phyloP scores from a whole-genome alignment of 495 filamentous ascomycete genomes.

The Penicillium robsamsonii region DNA sequence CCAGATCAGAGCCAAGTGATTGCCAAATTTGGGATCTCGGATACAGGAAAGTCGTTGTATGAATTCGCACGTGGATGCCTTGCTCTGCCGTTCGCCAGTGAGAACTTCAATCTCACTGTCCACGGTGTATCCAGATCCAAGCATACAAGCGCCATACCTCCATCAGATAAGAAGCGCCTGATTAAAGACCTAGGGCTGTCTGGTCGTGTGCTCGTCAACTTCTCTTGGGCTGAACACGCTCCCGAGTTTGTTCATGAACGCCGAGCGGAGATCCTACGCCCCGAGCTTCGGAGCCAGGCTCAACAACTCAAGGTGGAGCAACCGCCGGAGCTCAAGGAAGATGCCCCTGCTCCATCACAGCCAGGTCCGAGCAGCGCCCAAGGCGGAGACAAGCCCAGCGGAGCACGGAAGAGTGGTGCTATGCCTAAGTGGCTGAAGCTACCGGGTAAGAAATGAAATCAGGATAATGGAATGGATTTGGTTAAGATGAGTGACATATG shows the following conservation, averaged over 20 bases:
- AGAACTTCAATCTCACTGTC: slow-evolving; percentile 53
- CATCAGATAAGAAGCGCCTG: slow-evolving; percentile 53
- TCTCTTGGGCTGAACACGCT: slow-evolving; percentile 68
- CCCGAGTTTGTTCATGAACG: slow-evolving; percentile 41
- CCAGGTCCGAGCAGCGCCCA: slow-evolving; percentile 31
- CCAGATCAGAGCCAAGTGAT: slow-evolving; percentile 76
- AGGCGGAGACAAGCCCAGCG: slow-evolving; percentile 44
- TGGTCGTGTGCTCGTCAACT: slow-evolving; percentile 69
- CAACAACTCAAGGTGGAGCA: slow-evolving; percentile 61
- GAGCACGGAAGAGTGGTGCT: slow-evolving; percentile 41
- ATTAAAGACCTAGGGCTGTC: slow-evolving; percentile 69
- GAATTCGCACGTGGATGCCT: slow-evolving; percentile 56
- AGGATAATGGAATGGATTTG: neutral
- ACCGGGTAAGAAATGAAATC: slow-evolving; percentile 52
- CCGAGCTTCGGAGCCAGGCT: slow-evolving; percentile 63
- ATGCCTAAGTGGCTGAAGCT: slow-evolving; percentile 73
- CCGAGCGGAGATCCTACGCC: slow-evolving; percentile 56
- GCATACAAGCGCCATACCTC: slow-evolving; percentile 41
- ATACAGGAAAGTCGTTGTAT: slow-evolving; percentile 67
- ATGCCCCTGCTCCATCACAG: slow-evolving; percentile 37
- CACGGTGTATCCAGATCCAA: slow-evolving; percentile 23
- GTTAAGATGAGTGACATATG: slow-evolving; percentile 12
- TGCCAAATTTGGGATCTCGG: slow-evolving; percentile 57
- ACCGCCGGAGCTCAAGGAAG: slow-evolving; percentile 37
- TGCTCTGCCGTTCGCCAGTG: slow-evolving; percentile 30